phyloP scores from a whole-genome alignment of 1,284 basidiomycete species.

The Tilletia caries region DNA sequence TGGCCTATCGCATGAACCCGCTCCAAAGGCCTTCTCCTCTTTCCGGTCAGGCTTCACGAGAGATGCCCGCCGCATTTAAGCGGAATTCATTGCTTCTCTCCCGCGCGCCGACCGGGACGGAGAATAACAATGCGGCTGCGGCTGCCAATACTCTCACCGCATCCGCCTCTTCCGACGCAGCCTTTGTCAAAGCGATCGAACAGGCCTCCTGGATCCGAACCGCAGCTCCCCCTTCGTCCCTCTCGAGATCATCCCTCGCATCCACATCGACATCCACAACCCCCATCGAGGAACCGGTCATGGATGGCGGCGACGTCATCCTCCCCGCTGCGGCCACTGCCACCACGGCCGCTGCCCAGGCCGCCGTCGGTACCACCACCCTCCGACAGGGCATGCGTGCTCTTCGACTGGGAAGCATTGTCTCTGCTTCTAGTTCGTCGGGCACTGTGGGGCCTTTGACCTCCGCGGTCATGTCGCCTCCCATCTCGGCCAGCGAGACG shows the following conservation, averaged over 20 bases:
- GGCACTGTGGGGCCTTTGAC: slow-evolving; percentile 25
- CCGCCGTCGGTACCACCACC: slow-evolving; percentile 19
- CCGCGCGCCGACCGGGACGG: background rate
- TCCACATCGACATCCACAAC: too few species aligned
- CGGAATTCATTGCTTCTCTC: slow-evolving; percentile 1
- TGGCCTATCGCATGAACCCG: background rate
- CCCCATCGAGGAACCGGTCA: background rate
- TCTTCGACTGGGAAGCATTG: slow-evolving; percentile 36
- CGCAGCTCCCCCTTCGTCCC: background rate
- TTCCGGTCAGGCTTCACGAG: background rate
- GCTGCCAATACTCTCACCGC: background rate
- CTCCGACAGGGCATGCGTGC: slow-evolving; percentile 40
- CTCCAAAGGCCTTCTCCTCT: too few species aligned
- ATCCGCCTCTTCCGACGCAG: too few species aligned
- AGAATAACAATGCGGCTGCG: background rate
- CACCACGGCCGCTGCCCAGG: slow-evolving; percentile 15
- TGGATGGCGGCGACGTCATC: slow-evolving; percentile 18
- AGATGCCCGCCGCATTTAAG: background rate
- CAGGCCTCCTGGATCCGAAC: background rate
- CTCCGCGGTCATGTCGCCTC: slow-evolving; percentile 18
- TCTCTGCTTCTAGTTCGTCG: slow-evolving; percentile 9
- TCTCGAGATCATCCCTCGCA: too few species aligned
- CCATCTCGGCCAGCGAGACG: slow-evolving; percentile 13
- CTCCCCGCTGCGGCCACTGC: background rate
- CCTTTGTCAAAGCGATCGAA: background rate